A percentile compares a stretch with the other conserved stretches of the same genome.
Evolutionary conservation across 805 yeast genomes (phyloP).

Genomic region (Ogataea angusta): DNA sequence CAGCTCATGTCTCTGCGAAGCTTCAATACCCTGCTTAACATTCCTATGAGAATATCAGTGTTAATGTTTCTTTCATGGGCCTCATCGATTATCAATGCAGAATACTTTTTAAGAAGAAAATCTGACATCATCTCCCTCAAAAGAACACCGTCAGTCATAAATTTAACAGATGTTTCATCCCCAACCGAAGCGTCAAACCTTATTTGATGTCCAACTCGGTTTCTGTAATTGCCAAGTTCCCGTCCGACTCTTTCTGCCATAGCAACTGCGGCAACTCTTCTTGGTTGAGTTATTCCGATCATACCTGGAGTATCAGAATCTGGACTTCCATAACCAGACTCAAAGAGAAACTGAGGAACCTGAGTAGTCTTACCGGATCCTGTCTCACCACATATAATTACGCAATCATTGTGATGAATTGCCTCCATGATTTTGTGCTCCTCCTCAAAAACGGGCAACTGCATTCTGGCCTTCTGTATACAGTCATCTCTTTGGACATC

Average conservation of each 20-base stretch:
- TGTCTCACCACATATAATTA: conserved; percentile 94
- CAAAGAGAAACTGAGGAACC: conserved; percentile 92
- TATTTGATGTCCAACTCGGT: conserved; percentile 75
- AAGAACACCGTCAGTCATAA: conserved; percentile 94
- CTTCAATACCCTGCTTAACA: conserved; percentile 81
- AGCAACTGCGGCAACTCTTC: conserved; percentile 91
- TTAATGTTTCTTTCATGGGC: conserved; percentile 97
- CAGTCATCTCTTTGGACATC: conserved; percentile 61
- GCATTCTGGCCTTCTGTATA: conserved; percentile 64
- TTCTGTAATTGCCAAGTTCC: conserved; percentile 71
- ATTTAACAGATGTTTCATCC: conserved; percentile 68
- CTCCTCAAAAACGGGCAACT: conserved; percentile 84
- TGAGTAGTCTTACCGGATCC: conserved; percentile 99
- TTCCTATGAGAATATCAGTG: conserved; percentile 93
- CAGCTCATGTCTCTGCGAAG: conserved; percentile 57
- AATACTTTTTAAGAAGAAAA: conserved; percentile 74
- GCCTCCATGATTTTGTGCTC: conserved; percentile 97
- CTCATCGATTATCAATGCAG: conserved; percentile 88
- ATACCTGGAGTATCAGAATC: conserved; percentile 75
- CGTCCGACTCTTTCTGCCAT: conserved; percentile 79
- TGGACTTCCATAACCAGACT: conserved; percentile 78
- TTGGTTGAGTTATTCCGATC: conserved; percentile 95
- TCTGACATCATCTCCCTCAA: conserved; percentile 91
- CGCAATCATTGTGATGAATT: conserved; percentile 84
- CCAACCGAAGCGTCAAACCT: conserved; percentile 71